Base-by-base conservation (phyloP, 1,284 basidiomycete genomes). In the Heterobasidion occidentale region DNA sequence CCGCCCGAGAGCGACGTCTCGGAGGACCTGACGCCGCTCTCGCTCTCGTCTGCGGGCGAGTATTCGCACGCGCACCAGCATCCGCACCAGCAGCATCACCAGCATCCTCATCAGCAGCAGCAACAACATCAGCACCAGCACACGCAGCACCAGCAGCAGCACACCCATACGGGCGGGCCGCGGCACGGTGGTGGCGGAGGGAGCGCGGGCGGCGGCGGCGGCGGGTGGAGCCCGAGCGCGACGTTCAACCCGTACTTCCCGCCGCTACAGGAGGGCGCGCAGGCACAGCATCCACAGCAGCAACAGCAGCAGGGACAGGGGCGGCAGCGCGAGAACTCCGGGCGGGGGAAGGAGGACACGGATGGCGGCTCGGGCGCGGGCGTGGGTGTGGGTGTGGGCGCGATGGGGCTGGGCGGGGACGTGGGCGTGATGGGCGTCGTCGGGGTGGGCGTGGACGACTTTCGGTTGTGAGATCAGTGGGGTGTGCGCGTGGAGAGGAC, bases 241-340 rank as follows among this genome's bases (percentile, higher is more conserved):
- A 4, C 12, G 45, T 88, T 86, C 70, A 86, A 84, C 59, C 75
- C 84, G 12, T 88, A 88, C 67, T 88, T 88, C 79, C 85, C 52
- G 71, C 83, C 61, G 69, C 76, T 56, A 57, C 66, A 38, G 63
- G 54, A 54, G 35, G 54, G 38, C 35, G 56, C 48, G 17, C 27
- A 51, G 27, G 52, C 58, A 15, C 57, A 45, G 12, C 61, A 52
- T 46, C 50, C 56, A 6, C 56, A 60, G 45, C n/a, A n/a, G n/a
- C n/a, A 57, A 56, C 52, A 50, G 59, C 45, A 54, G 53, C 45
- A 36, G 15, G 45, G 60, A 53, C 35, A 45, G 42, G 42, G 42
- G 17, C 14, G 42, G 17, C 42, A 45, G 42, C 27, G 27, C 27
- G 27, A 27, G 27, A 27, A 27, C 27, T 27, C 27, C 3, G 27